Conservation (phyloP, 495 filamentous ascomycete genomes). For the Xylaria flabelliformis region DNA sequence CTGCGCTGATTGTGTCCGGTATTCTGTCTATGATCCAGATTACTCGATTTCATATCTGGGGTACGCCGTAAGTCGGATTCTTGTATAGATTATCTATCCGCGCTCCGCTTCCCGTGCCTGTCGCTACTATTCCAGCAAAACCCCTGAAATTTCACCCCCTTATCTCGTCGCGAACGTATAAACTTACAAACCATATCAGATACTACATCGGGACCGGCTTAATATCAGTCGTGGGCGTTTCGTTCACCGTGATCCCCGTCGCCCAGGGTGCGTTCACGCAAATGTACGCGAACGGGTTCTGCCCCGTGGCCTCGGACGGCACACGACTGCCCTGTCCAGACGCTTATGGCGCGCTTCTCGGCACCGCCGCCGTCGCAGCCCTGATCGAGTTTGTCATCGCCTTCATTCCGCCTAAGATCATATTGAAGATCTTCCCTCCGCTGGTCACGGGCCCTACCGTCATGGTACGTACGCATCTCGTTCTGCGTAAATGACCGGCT, state of each 20-base stretch:
- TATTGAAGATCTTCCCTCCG: constrained; percentile 85
- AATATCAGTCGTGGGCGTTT: constrained; percentile 89
- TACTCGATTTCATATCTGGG: constrained; percentile 78
- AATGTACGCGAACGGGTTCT: constrained; percentile 85
- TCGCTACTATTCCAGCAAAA: background rate
- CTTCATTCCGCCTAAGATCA: constrained; percentile 71
- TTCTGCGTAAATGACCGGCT: background rate
- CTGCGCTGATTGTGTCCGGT: constrained; percentile 85
- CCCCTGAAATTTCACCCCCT: background rate
- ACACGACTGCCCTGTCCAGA: constrained; percentile 78
- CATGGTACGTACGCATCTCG: constrained; percentile 53
- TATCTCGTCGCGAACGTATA: background rate
- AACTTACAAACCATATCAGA: constrained; percentile 27
- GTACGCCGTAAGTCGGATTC: constrained; percentile 65
- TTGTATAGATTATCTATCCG: too few relatives aligned
- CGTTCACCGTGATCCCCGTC: constrained; percentile 87
- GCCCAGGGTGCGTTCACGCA: constrained; percentile 77
- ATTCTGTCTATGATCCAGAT: constrained; percentile 83
- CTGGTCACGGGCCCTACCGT: constrained; percentile 89
- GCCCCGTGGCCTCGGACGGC: constrained; percentile 68
- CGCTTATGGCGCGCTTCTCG: constrained; percentile 84
- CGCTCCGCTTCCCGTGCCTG: background rate
- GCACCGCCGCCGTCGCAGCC: constrained; percentile 73
- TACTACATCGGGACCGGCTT: constrained; percentile 88
- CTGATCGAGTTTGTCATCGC: constrained; percentile 77